Evolutionary conservation across 2,329 filamentous ascomycete species (phyloP).

Genomic region (Fusarium sp.): DNA sequence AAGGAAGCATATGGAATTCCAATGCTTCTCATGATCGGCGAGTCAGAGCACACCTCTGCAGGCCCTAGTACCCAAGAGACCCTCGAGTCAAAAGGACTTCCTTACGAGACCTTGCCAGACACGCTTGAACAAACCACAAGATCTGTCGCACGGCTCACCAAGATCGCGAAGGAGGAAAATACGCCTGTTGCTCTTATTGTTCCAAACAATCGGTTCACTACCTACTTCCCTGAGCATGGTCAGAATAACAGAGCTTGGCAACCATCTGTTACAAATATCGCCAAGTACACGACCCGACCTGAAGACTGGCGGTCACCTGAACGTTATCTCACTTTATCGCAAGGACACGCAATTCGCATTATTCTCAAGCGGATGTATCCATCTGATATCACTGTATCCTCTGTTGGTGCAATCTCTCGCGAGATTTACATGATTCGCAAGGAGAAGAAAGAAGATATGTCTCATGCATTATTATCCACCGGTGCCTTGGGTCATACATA

Average conservation of each 20-base stretch:
- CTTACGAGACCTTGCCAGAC: background rate
- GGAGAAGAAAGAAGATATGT: conserved; percentile 4
- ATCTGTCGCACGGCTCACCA: background rate
- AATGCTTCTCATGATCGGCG: conserved; percentile 9
- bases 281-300: background rate
- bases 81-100: background rate
- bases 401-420: conserved; percentile 10
- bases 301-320: background rate
- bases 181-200: background rate
- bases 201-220: background rate
- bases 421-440: conserved; percentile 17
- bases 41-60: background rate
- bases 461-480: background rate
- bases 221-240: background rate
- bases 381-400: conserved; percentile 10
- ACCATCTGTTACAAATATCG: background rate
- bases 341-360: background rate
- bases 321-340: background rate
- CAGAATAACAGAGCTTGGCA: background rate
- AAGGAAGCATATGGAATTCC: conserved; percentile 22
- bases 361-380: conserved; percentile 3
- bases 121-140: background rate
- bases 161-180: background rate
- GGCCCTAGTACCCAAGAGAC: conserved; percentile 1
- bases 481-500: conserved; percentile 1